Conservation (phyloP, 768 basidiomycete species). For the Podaxis pistillaris region DNA sequence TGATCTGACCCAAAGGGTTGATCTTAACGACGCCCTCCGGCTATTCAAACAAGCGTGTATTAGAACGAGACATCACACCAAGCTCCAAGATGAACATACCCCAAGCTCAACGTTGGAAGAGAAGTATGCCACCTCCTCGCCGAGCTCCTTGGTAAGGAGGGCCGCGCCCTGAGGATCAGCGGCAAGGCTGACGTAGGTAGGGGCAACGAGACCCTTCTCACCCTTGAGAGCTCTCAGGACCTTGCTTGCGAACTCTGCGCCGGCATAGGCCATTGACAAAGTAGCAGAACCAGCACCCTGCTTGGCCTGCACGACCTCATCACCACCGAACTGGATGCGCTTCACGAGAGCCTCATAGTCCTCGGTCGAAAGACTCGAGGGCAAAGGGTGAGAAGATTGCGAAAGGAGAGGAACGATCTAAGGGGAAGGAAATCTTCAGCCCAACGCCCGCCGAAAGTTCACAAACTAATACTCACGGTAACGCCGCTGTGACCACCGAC, state of each 20-base stretch:
- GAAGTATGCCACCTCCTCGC: conserved; percentile 80
- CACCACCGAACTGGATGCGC: conserved; percentile 94
- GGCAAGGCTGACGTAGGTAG: conserved; percentile 78
- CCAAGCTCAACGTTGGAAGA: conserved; percentile 87
- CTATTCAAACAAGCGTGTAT: conserved; percentile 35
- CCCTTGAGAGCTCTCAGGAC: conserved; percentile 83
- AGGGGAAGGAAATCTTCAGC: not conserved
- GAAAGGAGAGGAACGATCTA: conserved; percentile 94
- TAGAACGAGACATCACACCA: conserved; percentile 8
- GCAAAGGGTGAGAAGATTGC: conserved; percentile 79
- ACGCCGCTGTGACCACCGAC: conserved; percentile 94
- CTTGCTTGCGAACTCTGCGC: conserved; percentile 84
- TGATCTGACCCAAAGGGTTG: conserved; percentile 72
- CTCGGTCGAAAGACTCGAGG: conserved; percentile 46
- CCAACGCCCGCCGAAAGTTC: not conserved
- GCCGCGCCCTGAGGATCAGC: conserved; percentile 71
- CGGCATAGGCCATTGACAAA: conserved; percentile 96
- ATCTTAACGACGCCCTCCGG: conserved; percentile 82
- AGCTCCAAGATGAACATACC: conserved; percentile 40
- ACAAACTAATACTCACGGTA: conserved; percentile 52
- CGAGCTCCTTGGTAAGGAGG: conserved; percentile 79
- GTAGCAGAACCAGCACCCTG: conserved; percentile 92
- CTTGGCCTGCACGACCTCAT: conserved; percentile 99
- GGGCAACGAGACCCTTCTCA: conserved; percentile 83
- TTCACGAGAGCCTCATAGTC: conserved; percentile 63